Evolutionary conservation across 257 asterid species (phyloP).

Genomic region (Lycium ferocissimum): DNA sequence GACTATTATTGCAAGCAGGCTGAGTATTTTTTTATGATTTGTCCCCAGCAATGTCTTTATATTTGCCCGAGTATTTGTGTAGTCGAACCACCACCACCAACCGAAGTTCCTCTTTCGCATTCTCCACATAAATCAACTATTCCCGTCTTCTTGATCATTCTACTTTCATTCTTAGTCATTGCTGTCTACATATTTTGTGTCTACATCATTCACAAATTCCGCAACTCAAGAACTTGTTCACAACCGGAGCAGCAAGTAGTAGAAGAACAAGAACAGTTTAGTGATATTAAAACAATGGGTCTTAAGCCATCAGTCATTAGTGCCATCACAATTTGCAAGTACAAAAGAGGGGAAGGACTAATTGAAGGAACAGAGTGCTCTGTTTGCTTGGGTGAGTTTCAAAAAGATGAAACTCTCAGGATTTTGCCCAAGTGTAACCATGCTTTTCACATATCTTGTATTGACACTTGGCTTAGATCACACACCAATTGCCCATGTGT

Average conservation of each 20-base stretch:
- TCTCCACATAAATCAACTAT: conserved; percentile 14
- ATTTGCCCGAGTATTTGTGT: conserved; percentile 41
- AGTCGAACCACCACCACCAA: conserved; percentile 31
- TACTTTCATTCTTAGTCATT: conserved; percentile 49
- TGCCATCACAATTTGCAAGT: conserved; percentile 62
- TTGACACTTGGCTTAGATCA: conserved; percentile 82
- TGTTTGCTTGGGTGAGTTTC: conserved; percentile 74
- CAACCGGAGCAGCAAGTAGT: conserved; percentile 23
- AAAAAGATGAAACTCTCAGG: conserved; percentile 65
- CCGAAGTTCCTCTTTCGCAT: background rate
- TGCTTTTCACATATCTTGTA: conserved; percentile 80
- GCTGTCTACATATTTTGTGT: conserved; percentile 45
- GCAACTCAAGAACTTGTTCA: conserved; percentile 26
- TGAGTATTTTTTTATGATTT: conserved; percentile 5
- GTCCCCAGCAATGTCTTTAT: conserved; percentile 33
- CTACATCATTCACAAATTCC: conserved; percentile 52
- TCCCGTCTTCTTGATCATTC: conserved; percentile 42
- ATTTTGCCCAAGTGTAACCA: conserved; percentile 78
- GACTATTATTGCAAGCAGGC: conserved; percentile 30
- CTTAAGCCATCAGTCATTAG: conserved; percentile 65
- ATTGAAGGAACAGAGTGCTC: conserved; percentile 78
- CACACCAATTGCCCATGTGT: conserved; percentile 85
- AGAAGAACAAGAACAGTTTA: conserved; percentile 35
- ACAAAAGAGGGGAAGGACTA: conserved; percentile 60
- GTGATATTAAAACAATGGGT: conserved; percentile 63